These are phyloP conservation scores for Citrus maxima DNA, from an alignment of 345 rosid species.

Conservation along the genomic window DNA sequence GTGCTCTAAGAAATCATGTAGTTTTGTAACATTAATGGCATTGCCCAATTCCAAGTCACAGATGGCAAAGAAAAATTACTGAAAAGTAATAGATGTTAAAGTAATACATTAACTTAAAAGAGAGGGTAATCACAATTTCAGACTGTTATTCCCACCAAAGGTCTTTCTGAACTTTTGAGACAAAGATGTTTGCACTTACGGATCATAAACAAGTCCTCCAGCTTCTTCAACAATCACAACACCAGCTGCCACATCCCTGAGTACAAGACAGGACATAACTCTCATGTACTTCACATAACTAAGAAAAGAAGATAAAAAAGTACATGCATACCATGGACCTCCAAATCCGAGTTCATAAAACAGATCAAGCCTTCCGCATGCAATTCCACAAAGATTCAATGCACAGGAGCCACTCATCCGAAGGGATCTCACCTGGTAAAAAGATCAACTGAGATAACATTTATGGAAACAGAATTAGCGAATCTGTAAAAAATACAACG, in stretches of 20 bases:
- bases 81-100: background rate
- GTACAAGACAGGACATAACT: conserved; percentile 6
- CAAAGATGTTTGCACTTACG: conserved; percentile 48
- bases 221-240: conserved; percentile 83
- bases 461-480: background rate
- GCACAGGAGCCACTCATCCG: conserved; percentile 98
- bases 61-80: background rate
- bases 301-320: background rate
- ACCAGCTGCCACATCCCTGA: conserved; percentile 97
- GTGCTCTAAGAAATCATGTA: background rate
- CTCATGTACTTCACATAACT: background rate
- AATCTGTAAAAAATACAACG: background rate
- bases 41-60: background rate
- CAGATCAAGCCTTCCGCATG: conserved; percentile 82
- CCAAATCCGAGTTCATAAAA: conserved; percentile 83
- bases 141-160: background rate
- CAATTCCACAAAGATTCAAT: conserved; percentile 88
- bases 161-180: background rate
- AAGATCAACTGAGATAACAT: conserved; percentile 8
- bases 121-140: background rate
- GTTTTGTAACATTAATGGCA: background rate
- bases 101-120: background rate
- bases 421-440: conserved; percentile 78
- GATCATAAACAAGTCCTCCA: conserved; percentile 89
- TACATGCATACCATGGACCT: conserved; percentile 73